Conservation (phyloP, 108 stramenopile species). For the Nitzschia sp. region DNA sequence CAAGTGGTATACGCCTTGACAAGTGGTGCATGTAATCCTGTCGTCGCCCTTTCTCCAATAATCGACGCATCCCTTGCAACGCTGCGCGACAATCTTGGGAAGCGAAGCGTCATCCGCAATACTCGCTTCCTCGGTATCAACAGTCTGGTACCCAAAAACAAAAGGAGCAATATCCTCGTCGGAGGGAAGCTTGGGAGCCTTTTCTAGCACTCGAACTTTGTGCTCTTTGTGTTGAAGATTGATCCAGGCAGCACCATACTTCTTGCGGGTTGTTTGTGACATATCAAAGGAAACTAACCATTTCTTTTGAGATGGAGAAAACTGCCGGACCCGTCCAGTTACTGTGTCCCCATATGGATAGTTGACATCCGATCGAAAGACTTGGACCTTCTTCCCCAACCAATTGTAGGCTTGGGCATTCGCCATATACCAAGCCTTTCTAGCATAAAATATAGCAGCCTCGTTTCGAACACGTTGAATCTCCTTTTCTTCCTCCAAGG, state of each 20-base stretch:
- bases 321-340: slow-evolving; percentile 46
- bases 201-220: slow-evolving; percentile 43
- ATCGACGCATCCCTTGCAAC: slow-evolving; percentile 54
- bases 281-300: slow-evolving; percentile 54
- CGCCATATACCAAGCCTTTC: slow-evolving; percentile 44
- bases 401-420: slow-evolving; percentile 28
- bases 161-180: slow-evolving; percentile 52
- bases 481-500: slow-evolving; percentile 40
- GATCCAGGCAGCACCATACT: slow-evolving; percentile 57
- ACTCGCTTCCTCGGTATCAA: slow-evolving; percentile 1
- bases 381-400: slow-evolving; percentile 48
- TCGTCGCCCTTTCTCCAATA: slow-evolving; percentile 36
- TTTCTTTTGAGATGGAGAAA: slow-evolving; percentile 44
- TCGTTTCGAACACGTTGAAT: slow-evolving; percentile 50
- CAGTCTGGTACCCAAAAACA: slow-evolving; percentile 39
- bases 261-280: slow-evolving; percentile 38
- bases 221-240: slow-evolving; percentile 51
- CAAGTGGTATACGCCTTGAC: slow-evolving; percentile 43
- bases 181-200: slow-evolving; percentile 16
- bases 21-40: slow-evolving; percentile 39
- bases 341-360: slow-evolving; percentile 68
- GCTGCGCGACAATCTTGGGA: slow-evolving; percentile 17
- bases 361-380: slow-evolving; percentile 58
- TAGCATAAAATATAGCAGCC: slow-evolving; percentile 49
- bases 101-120: slow-evolving; percentile 7